A percentile compares a stretch with the other conserved stretches of the same genome.
Evolutionary conservation across 2,329 filamentous ascomycete genomes (phyloP).

Genomic region (Thelonectria olida): DNA sequence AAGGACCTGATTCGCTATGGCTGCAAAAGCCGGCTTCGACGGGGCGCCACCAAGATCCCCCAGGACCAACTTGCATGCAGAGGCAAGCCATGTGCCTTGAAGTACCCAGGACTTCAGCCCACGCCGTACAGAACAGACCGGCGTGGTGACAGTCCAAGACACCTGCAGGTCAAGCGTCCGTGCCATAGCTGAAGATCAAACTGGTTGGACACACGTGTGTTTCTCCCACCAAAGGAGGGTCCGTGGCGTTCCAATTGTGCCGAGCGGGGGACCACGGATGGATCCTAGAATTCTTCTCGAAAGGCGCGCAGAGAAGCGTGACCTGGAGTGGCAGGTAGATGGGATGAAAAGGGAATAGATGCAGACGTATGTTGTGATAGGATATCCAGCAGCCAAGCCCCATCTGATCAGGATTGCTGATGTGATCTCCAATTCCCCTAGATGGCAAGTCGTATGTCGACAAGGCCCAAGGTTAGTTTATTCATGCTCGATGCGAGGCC

Average conservation of each 20-base stretch:
- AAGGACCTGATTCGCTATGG: constrained; percentile 30
- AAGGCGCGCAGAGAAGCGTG: constrained; percentile 14
- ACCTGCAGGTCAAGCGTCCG: constrained; percentile 31
- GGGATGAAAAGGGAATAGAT: constrained; percentile 11
- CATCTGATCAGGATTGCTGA: background rate
- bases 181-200: constrained; percentile 26
- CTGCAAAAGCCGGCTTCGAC: constrained; percentile 12
- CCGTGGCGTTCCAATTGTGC: constrained; percentile 34
- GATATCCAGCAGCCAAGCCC: background rate
- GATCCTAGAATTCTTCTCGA: constrained; percentile 32
- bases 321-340: constrained; percentile 10
- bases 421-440: constrained; percentile 1
- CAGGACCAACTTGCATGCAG: constrained; percentile 21
- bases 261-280: constrained; percentile 20
- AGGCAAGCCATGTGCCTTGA: constrained; percentile 7
- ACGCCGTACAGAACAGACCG: constrained; percentile 16
- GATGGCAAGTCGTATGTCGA: constrained; percentile 5
- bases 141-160: constrained; percentile 15
- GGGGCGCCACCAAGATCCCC: constrained; percentile 29
- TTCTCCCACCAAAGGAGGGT: constrained; percentile 12
- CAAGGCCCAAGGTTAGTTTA: constrained; percentile 9
- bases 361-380: background rate
- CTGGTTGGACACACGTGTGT: constrained; percentile 21
- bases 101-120: constrained; percentile 11
- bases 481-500: constrained; percentile 21